Base-by-base conservation (phyloP, 768 basidiomycete species). In the Russula vinacea region DNA sequence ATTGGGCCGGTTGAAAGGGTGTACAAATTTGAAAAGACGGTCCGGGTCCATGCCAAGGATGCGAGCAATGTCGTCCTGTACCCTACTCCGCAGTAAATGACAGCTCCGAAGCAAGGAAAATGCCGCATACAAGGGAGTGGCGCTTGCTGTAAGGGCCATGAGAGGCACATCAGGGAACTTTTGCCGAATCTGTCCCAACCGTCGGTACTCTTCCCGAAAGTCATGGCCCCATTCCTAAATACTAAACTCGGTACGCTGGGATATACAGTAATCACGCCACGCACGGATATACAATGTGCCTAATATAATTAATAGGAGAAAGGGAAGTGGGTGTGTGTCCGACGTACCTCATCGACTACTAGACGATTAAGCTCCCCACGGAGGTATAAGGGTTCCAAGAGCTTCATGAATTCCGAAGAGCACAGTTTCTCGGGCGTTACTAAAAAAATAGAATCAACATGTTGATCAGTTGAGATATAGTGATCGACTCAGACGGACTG, bases 71-170 rank as follows among this genome's bases (percentile, higher is more conserved):
- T 93, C 91, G 11, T 76, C 74, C 66, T 88, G 87, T 16, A 94
- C 90, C 32, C 90, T 93, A 68, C 17, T 17, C n/a, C 22, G n/a
- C 26, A 22, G 17, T 35, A 51, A 60, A 26, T 37, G 55, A 63
- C 60, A 59, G 2, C 35, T 5, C 24, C 37, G 11, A 11, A 29
- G n/a, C 17, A 26, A 37, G 1, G 35, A 2, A 54, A 24, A 5
- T 53, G 32, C 24, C 14, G 73, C 82, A 32, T 73, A 90, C 89
- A 75, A 73, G 49, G 84, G 74, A 7, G 92, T 94, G 3, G 92
- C 91, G 16, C 89, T 91, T 2, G 92, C 91, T 1, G 91, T 94
- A 44, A 94, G 74, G 4, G 92, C 92, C 89, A 92, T 94, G 68
- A 94, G 87, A 0, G 92, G 92, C 5, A 93, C 82, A 61, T 80